A percentile compares a stretch with the other conserved stretches of the same genome.
Evolutionary conservation across 1,284 basidiomycete species (phyloP).

Genomic region (Ganoderma resinaceum): DNA sequence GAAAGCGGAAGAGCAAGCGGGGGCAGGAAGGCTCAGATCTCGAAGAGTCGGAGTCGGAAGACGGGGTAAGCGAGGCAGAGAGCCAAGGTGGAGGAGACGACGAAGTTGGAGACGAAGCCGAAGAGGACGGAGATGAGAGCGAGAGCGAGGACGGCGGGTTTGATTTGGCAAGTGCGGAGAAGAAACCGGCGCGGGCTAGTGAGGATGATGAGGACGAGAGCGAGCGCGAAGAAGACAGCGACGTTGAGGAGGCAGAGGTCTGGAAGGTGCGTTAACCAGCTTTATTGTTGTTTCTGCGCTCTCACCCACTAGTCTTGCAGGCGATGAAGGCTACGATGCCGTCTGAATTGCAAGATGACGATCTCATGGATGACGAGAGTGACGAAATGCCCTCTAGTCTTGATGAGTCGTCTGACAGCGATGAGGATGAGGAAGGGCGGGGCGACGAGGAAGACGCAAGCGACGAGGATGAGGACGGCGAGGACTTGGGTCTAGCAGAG

Average conservation of each 20-base stretch:
- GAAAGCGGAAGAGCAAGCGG: slow-evolving; percentile 49
- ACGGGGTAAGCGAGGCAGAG: slow-evolving; percentile 45
- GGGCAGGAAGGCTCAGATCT: slow-evolving; percentile 34
- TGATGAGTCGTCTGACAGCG: slow-evolving; percentile 44
- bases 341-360: slow-evolving; percentile 51
- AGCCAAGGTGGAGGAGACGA: slow-evolving; percentile 35
- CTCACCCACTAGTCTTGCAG: slow-evolving; percentile 46
- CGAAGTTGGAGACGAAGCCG: slow-evolving; percentile 32
- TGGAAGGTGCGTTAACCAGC: slow-evolving; percentile 75
- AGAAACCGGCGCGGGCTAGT: slow-evolving; percentile 48
- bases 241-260: slow-evolving; percentile 71
- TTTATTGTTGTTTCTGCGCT: neutral
- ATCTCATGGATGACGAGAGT: slow-evolving; percentile 46
- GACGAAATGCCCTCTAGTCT: slow-evolving; percentile 44
- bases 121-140: slow-evolving; percentile 40
- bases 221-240: slow-evolving; percentile 43
- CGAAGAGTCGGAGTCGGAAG: slow-evolving; percentile 32
- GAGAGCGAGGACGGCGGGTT: slow-evolving; percentile 38
- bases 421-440: slow-evolving; percentile 38
- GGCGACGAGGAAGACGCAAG: slow-evolving; percentile 42
- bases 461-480: slow-evolving; percentile 45
- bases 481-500: slow-evolving; percentile 63
- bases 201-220: slow-evolving; percentile 46
- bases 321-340: slow-evolving; percentile 88
- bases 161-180: slow-evolving; percentile 44